Conservation (phyloP, 176 grass and related monocot species). For the Oryza longistaminata region DNA sequence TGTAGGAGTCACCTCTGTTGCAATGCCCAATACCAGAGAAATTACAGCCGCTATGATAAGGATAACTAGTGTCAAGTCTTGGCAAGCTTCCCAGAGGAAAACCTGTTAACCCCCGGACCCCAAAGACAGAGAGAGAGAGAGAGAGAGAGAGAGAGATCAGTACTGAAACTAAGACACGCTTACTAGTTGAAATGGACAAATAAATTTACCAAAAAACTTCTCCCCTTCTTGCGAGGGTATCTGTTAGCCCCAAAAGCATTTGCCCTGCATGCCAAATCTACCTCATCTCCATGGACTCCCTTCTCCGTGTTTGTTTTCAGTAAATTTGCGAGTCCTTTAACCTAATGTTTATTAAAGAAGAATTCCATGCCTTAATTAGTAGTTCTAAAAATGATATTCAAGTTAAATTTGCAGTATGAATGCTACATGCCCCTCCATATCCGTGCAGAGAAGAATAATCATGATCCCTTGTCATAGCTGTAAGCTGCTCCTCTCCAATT, state of each 20-base stretch:
- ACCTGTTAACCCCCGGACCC: constrained; percentile 41
- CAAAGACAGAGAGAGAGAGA: constrained; percentile 4
- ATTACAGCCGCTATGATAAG: constrained; percentile 84
- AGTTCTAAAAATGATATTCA: background rate
- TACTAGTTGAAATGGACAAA: constrained; percentile 10
- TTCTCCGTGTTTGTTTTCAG: constrained; percentile 73
- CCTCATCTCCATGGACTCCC: constrained; percentile 74
- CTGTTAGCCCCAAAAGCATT: constrained; percentile 85
- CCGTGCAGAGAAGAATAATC: constrained; percentile 75
- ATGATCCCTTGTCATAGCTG: constrained; percentile 76
- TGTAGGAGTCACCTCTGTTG: constrained; percentile 72
- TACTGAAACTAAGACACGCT: constrained; percentile 8
- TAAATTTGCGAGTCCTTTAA: constrained; percentile 66
- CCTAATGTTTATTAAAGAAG: constrained; percentile 61
- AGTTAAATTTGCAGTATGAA: constrained; percentile 36
- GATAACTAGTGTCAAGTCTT: constrained; percentile 87
- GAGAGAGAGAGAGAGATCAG: constrained; percentile 12
- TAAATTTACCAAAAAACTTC: constrained; percentile 71
- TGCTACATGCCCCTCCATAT: constrained; percentile 78
- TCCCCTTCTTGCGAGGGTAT: constrained; percentile 92
- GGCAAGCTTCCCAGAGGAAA: constrained; percentile 95
- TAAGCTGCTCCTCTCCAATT: constrained; percentile 68
- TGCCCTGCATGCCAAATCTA: constrained; percentile 68
- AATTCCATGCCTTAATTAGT: constrained; percentile 35
- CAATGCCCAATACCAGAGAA: constrained; percentile 84